Base-by-base conservation (phyloP, 257 asterid genomes). In the Scutellaria baicalensis region DNA sequence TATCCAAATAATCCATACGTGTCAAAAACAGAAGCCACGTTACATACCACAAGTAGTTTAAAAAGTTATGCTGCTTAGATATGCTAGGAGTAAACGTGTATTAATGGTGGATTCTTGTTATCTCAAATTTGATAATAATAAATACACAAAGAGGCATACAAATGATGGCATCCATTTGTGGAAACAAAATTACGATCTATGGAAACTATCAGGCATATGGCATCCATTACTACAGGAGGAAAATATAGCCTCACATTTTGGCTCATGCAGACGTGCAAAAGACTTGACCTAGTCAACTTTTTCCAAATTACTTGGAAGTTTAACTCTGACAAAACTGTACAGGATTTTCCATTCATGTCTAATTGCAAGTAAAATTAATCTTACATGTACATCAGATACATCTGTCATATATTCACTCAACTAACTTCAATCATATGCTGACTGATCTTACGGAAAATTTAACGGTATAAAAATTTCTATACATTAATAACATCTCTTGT, bases 1-100 rank as follows among this genome's bases (percentile, higher is more conserved):
- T 58, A 45, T 43, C 38, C 51, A 45, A 65, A 14, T 42, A 59
- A 20, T 72, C 47, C 56, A 66, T 12, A 10, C 12, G 70, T 21
- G 47, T 56, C 12, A 55, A 60, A 60, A 20, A 65, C 39, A 75
- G 58, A 69, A 73, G 61, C 52, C 68, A 45, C 27, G 38, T 35
- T 49, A 51, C 44, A 60, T 23, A 3, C 13, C 40, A 58, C 27
- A 20, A 17, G n/a, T 58, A 21, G 57, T 47, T 50, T 20, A 74
- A 57, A 58, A 49, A 5, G 40, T 21, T 59, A 63, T 57, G 55
- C 61, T 31, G 43, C 70, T 27, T 50, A 12, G 20, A 45, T 54
- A 44, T 55, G 6, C 36, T 8, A n/a, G 21, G 52, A 23, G 33
- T 62, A 64, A 14, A 31, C 18, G 1, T 44, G 31, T 40, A 8